phyloP scores from a whole-genome alignment of 2,329 filamentous ascomycete genomes.

The Chrysosporium queenslandicum region DNA sequence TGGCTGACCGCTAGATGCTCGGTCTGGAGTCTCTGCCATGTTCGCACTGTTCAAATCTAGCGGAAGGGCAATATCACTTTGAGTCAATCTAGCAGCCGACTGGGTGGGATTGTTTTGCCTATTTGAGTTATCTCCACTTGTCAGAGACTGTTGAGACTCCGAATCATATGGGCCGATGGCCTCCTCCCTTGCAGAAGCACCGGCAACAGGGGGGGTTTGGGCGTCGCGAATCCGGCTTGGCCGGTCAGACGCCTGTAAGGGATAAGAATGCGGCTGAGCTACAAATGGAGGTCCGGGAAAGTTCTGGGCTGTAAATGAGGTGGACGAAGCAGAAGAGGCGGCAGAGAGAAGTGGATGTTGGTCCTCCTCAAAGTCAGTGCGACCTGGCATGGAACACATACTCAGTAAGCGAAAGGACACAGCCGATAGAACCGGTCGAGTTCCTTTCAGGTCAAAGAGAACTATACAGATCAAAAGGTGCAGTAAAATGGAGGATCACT shows the following conservation, averaged over 20 bases:
- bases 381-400: background rate
- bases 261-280: background rate
- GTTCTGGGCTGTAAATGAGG: background rate
- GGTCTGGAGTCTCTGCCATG: background rate
- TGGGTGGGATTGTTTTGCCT: background rate
- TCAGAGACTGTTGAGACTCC: background rate
- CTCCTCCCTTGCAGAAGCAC: background rate
- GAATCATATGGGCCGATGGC: background rate
- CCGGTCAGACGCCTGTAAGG: background rate
- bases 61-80: background rate
- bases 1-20: background rate
- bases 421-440: background rate
- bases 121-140: background rate
- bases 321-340: background rate
- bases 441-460: background rate
- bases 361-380: background rate
- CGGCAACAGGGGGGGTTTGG: background rate
- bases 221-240: background rate
- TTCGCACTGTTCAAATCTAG: background rate
- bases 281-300: background rate
- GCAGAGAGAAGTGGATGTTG: background rate
- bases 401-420: background rate
- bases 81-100: background rate
- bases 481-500: background rate
- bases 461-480: background rate